These are phyloP conservation scores for Vigna hirtella DNA, from an alignment of 306 rosid species.

Conservation along the genomic window DNA sequence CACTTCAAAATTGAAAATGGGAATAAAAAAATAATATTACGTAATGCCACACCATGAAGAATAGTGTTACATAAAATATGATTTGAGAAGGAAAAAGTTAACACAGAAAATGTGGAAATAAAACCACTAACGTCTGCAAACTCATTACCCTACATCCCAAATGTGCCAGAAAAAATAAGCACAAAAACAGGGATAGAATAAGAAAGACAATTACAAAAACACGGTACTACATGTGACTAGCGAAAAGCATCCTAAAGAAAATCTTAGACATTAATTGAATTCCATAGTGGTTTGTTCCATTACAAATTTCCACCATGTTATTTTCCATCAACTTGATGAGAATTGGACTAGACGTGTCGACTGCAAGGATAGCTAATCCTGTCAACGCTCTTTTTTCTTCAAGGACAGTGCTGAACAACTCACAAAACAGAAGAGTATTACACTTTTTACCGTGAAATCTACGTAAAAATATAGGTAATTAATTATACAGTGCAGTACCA, in stretches of 20 bases:
- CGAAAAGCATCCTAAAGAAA: conserved; percentile 3
- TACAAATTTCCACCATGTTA: conserved; percentile 1
- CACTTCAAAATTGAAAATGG: background rate
- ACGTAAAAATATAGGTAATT: background rate
- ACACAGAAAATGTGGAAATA: background rate
- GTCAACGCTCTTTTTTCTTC: background rate
- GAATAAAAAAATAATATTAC: background rate
- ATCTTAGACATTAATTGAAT: background rate
- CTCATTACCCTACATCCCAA: conserved; percentile 1
- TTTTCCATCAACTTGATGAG: conserved; percentile 9
- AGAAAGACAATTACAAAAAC: conserved; percentile 18
- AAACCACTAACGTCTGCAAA: background rate
- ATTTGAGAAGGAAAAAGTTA: background rate
- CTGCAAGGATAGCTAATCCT: conserved; percentile 7
- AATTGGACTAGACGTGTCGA: background rate
- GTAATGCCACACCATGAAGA: background rate
- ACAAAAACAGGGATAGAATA: background rate
- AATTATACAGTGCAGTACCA: background rate
- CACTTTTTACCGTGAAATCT: conserved; percentile 17
- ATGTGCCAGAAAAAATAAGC: background rate
- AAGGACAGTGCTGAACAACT: background rate
- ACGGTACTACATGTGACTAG: background rate
- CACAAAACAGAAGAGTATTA: background rate
- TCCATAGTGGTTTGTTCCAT: background rate
- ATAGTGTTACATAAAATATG: background rate